Percentiles rank a stretch among this genome's conserved stretches.
phyloP scores from a whole-genome alignment of 2,329 filamentous ascomycete genomes.

The Lachnellula cervina region DNA sequence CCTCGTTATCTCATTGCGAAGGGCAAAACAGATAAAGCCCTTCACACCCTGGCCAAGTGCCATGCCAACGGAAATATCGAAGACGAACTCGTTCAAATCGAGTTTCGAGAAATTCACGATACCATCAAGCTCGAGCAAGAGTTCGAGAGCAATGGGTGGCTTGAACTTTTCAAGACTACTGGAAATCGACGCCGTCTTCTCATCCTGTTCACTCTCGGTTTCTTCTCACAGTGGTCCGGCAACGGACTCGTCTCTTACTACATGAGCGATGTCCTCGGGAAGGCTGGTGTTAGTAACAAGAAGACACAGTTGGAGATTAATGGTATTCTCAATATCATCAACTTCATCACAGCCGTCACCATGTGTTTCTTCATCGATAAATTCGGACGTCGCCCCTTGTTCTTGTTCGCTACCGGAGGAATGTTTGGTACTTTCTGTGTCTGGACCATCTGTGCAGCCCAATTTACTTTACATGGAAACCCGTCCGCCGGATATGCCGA shows the following conservation, averaged over 20 bases:
- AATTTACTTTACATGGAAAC: slow-evolving; percentile 9
- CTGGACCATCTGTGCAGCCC: slow-evolving; percentile 23
- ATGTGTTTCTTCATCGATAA: slow-evolving; percentile 30
- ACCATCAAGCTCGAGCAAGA: slow-evolving; percentile 42
- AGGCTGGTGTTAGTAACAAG: slow-evolving; percentile 31
- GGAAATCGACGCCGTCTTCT: slow-evolving; percentile 51
- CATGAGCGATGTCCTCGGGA: slow-evolving; percentile 33
- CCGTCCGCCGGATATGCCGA: slow-evolving; percentile 18
- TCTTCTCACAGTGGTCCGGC: slow-evolving; percentile 55
- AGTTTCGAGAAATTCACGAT: slow-evolving; percentile 41
- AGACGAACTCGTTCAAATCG: slow-evolving; percentile 37
- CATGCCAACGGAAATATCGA: slow-evolving; percentile 37
- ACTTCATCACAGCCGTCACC: slow-evolving; percentile 21
- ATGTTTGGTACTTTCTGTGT: slow-evolving; percentile 21
- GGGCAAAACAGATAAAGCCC: slow-evolving; percentile 45
- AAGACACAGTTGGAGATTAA: slow-evolving; percentile 24
- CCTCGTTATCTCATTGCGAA: slow-evolving; percentile 39
- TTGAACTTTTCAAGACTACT: slow-evolving; percentile 44
- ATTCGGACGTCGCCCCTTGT: slow-evolving; percentile 27
- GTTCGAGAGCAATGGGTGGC: slow-evolving; percentile 41
- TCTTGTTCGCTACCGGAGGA: slow-evolving; percentile 21
- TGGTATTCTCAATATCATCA: slow-evolving; percentile 27
- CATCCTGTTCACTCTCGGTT: slow-evolving; percentile 48
- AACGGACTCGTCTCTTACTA: slow-evolving; percentile 45
- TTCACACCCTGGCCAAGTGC: slow-evolving; percentile 44